These are phyloP conservation scores for Apiotrichum veenhuisii DNA, from an alignment of 1,284 basidiomycete species.

Conservation along the genomic window DNA sequence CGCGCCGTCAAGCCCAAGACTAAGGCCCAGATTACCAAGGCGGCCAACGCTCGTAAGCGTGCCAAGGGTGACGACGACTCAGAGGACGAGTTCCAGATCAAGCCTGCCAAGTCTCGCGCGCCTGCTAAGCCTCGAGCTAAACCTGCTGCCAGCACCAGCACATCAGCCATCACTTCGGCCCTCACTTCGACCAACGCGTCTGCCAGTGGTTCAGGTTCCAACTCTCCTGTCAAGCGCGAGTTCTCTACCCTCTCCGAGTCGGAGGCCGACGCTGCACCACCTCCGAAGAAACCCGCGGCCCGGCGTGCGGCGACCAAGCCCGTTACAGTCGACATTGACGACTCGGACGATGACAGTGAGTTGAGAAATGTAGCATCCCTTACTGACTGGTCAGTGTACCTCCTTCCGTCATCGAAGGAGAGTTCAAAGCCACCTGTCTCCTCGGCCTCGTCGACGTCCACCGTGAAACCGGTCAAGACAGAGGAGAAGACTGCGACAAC, in stretches of 20 bases:
- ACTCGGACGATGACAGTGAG: constrained; percentile 57
- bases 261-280: background rate
- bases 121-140: constrained; percentile 42
- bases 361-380: background rate
- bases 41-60: constrained; percentile 55
- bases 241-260: constrained; percentile 20
- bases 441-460: background rate
- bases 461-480: constrained; percentile 11
- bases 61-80: constrained; percentile 59
- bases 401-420: constrained; percentile 34
- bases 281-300: constrained; percentile 49
- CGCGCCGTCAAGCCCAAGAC: constrained; percentile 65
- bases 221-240: constrained; percentile 20
- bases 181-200: constrained; percentile 10
- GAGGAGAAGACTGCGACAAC: constrained; percentile 28
- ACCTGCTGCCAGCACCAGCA: constrained; percentile 23
- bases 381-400: constrained; percentile 25
- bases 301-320: constrained; percentile 52
- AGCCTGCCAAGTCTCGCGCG: constrained; percentile 54
- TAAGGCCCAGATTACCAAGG: constrained; percentile 59
- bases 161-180: constrained; percentile 5
- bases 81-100: constrained; percentile 63
- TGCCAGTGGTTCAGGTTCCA: constrained; percentile 12
- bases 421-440: constrained; percentile 3
- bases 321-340: constrained; percentile 55